Percentiles rank a stretch among this genome's conserved stretches.
Evolutionary conservation across 345 rosid genomes (phyloP).

Genomic region (Syzygium aqueum): DNA sequence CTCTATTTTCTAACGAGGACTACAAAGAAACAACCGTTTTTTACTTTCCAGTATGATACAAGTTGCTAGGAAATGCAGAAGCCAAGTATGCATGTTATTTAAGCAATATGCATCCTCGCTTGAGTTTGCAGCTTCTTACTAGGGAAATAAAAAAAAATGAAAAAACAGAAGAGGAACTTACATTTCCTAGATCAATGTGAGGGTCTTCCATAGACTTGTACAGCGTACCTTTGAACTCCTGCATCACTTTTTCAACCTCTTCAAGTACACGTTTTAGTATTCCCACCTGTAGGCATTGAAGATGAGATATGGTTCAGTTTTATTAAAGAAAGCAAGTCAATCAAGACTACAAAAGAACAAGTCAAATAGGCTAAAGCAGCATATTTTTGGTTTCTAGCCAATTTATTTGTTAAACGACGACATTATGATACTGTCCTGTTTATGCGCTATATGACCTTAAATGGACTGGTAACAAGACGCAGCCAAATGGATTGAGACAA

Average conservation of each 20-base stretch:
- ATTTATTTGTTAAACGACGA: not conserved
- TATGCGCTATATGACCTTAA: not conserved
- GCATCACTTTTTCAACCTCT: constrained; percentile 98
- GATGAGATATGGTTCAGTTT: not conserved
- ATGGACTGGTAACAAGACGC: not conserved
- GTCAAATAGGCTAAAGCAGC: not conserved
- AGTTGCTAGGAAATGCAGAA: not conserved
- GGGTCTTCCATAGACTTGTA: constrained; percentile 98
- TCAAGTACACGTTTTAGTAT: constrained; percentile 94
- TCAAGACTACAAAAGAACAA: not conserved
- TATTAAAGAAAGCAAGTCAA: not conserved
- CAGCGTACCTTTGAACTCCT: constrained; percentile 87
- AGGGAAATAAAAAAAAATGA: not conserved
- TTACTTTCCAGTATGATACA: not conserved
- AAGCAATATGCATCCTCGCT: not conserved
- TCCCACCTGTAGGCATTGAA: constrained; percentile 54
- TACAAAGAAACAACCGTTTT: not conserved
- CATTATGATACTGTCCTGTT: not conserved
- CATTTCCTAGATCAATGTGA: constrained; percentile 75
- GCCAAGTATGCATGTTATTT: not conserved
- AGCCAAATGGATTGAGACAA: not conserved
- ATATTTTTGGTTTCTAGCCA: not conserved
- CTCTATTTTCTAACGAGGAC: not conserved
- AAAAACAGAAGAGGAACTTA: constrained; percentile 19
- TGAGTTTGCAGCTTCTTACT: not conserved